Evolutionary conservation across 2,329 filamentous ascomycete species (phyloP).

Genomic region (Clarireedia hainanense): DNA sequence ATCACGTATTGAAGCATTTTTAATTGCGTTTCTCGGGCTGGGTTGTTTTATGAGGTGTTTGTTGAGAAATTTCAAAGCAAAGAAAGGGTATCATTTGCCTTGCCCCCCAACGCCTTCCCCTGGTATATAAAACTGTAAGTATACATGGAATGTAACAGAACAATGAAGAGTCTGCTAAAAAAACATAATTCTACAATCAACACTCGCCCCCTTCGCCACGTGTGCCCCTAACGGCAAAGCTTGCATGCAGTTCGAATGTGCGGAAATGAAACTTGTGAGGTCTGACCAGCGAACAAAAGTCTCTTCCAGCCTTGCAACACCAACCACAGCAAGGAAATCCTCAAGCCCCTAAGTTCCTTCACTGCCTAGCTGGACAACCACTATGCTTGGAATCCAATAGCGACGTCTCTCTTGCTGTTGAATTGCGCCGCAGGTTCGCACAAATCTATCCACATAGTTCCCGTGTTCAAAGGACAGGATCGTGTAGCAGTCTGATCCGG

Average conservation of each 20-base stretch:
- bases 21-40: neutral
- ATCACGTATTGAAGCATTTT: too few species aligned
- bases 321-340: too few species aligned
- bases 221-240: neutral
- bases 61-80: constrained; percentile 3
- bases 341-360: too few species aligned
- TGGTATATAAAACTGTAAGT: neutral
- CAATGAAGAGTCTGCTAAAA: neutral
- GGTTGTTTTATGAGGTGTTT: neutral
- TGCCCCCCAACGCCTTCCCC: constrained; percentile 2
- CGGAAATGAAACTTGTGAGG: neutral
- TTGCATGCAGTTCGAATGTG: neutral
- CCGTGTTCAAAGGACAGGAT: neutral
- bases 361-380: neutral
- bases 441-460: constrained; percentile 7
- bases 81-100: constrained; percentile 6
- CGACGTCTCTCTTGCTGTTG: neutral
- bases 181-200: neutral
- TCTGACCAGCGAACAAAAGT: neutral
- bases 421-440: neutral
- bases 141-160: neutral
- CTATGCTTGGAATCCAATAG: constrained; percentile 3
- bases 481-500: constrained; percentile 3
- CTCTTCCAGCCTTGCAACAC: neutral
- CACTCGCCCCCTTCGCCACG: neutral